Evolutionary conservation across 2,329 filamentous ascomycete species (phyloP).

Genomic region (Moelleriella libera): DNA sequence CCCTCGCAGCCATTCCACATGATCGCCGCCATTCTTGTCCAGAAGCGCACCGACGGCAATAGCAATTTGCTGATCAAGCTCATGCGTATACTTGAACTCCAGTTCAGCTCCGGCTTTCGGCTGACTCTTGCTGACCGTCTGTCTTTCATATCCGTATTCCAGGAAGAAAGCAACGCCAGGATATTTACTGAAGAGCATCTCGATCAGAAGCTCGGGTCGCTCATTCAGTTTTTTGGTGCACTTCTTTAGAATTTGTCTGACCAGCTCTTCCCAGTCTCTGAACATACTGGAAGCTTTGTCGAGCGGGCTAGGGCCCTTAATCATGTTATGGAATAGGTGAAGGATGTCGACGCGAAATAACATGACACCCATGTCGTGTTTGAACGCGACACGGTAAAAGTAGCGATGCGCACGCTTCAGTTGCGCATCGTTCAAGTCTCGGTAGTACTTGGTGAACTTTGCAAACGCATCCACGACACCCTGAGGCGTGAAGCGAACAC

Average conservation of each 20-base stretch:
- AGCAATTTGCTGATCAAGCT: conserved; percentile 57
- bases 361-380: conserved; percentile 79
- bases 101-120: conserved; percentile 65
- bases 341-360: conserved; percentile 87
- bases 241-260: conserved; percentile 69
- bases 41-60: conserved; percentile 69
- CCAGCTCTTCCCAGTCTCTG: conserved; percentile 84
- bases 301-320: conserved; percentile 72
- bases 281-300: conserved; percentile 52
- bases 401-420: conserved; percentile 87
- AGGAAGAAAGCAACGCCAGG: conserved; percentile 72
- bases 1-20: conserved; percentile 70
- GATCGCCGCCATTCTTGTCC: conserved; percentile 62
- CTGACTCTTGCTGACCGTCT: conserved; percentile 50
- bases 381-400: conserved; percentile 88
- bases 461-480: conserved; percentile 82
- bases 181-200: conserved; percentile 91
- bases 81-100: conserved; percentile 61
- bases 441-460: conserved; percentile 64
- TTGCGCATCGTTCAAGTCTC: conserved; percentile 64
- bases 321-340: conserved; percentile 75
- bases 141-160: conserved; percentile 80
- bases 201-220: conserved; percentile 71
- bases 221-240: conserved; percentile 77
- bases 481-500: conserved; percentile 68